These are phyloP conservation scores for Apiotrichum gamsii DNA, from an alignment of 1,284 basidiomycete species.

Conservation along the genomic window DNA sequence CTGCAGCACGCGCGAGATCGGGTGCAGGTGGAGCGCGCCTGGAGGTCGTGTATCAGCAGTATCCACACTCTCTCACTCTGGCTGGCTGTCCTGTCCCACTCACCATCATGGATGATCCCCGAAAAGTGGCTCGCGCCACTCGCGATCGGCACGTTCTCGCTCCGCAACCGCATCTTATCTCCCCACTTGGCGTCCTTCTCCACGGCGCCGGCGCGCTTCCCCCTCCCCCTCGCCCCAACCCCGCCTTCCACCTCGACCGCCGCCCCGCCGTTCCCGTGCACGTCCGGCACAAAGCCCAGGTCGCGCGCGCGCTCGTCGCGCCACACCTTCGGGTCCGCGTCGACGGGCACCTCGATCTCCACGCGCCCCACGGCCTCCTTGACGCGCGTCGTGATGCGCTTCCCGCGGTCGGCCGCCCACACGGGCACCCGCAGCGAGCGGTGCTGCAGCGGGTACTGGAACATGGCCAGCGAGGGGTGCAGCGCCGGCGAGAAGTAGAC, in stretches of 20 bases:
- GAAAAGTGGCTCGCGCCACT: constrained; percentile 33
- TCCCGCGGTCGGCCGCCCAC: constrained; percentile 39
- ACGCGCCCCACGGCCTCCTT: constrained; percentile 41
- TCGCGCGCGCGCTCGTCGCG: constrained; percentile 42
- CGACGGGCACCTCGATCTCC: constrained; percentile 45
- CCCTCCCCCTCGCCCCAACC: neutral
- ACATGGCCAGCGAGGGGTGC: constrained; percentile 31
- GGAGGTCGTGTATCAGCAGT: too few species aligned
- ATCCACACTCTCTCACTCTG: too few species aligned
- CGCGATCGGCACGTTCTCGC: constrained; percentile 36
- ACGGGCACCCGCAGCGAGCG: constrained; percentile 27
- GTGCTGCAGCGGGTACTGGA: constrained; percentile 44
- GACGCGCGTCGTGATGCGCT: constrained; percentile 39
- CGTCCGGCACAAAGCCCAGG: constrained; percentile 33
- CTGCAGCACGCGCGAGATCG: constrained; percentile 36
- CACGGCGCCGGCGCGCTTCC: neutral
- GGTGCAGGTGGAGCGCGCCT: constrained; percentile 46
- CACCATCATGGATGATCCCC: constrained; percentile 41
- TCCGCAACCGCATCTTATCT: constrained; percentile 41
- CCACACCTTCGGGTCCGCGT: constrained; percentile 39
- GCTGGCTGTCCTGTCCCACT: constrained; percentile 8
- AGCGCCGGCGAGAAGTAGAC: constrained; percentile 40
- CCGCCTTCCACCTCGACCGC: neutral
- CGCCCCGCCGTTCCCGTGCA: constrained; percentile 20
- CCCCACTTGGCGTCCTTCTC: constrained; percentile 35